Percentiles rank a stretch among this genome's conserved stretches.
These are phyloP conservation scores for Monosporascus sp. DNA, from an alignment of 2,329 filamentous ascomycete species.

Conservation along the genomic window DNA sequence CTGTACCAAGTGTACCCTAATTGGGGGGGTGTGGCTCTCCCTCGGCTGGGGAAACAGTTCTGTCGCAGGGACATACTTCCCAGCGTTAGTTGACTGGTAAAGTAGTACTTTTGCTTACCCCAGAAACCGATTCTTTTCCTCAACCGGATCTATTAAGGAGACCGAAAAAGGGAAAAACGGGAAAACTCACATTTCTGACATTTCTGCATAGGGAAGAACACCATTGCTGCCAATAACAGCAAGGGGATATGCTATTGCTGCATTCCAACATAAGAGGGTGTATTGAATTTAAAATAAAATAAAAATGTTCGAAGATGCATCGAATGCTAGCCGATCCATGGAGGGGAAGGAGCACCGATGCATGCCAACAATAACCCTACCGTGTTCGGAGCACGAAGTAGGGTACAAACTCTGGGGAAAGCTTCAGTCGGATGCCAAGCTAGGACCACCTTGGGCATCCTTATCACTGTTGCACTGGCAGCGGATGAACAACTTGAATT, in stretches of 20 bases:
- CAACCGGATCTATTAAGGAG: background rate
- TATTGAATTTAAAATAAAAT: background rate
- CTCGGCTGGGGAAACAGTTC: background rate
- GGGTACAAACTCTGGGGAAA: background rate
- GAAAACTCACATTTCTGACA: background rate
- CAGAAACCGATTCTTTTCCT: background rate
- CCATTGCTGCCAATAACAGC: background rate
- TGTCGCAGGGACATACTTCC: no score
- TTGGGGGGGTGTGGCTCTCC: background rate
- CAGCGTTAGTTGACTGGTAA: no score
- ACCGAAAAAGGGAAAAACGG: background rate
- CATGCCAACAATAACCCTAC: background rate
- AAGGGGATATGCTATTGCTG: background rate
- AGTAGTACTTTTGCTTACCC: background rate
- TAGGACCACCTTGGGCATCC: background rate
- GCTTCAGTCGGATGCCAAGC: background rate
- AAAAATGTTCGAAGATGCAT: background rate
- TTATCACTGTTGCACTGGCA: background rate
- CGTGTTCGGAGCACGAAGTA: background rate
- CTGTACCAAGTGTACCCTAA: background rate
- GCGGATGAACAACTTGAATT: background rate
- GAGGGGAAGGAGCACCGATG: background rate
- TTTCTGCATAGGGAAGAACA: background rate
- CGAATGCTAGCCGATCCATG: background rate
- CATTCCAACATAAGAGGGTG: background rate